Conservation (phyloP, 2,329 filamentous ascomycete genomes). For the Colletotrichum destructivum region DNA sequence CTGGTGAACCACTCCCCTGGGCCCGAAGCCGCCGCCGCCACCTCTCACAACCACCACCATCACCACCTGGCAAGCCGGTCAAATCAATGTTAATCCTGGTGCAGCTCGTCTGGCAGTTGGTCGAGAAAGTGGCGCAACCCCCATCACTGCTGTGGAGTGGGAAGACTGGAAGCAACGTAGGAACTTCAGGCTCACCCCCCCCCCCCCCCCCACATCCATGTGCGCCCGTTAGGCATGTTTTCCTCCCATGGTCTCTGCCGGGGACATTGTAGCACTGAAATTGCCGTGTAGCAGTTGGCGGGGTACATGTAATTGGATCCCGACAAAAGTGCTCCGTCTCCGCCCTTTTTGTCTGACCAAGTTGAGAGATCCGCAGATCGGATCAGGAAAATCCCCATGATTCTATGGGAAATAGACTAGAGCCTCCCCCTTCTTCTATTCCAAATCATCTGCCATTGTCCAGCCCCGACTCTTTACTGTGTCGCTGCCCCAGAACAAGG, state of each 20-base stretch:
- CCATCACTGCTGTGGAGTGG: background rate
- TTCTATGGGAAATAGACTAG: background rate
- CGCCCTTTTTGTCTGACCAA: constrained; percentile 8
- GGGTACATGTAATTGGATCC: constrained; percentile 36
- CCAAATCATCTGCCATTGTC: constrained; percentile 8
- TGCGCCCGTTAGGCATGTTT: constrained; percentile 18
- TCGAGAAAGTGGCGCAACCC: background rate
- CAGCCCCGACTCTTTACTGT: background rate
- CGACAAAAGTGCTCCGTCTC: constrained; percentile 39
- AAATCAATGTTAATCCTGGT: constrained; percentile 24
- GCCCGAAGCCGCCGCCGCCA: constrained; percentile 28
- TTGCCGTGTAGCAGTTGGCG: constrained; percentile 39
- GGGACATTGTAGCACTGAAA: constrained; percentile 28
- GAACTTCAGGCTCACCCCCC: background rate
- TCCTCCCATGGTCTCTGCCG: constrained; percentile 16
- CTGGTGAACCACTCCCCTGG: constrained; percentile 29
- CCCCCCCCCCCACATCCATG: background rate
- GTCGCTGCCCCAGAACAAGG: background rate
- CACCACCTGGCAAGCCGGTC: constrained; percentile 2
- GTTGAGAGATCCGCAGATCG: constrained; percentile 8
- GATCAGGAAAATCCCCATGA: constrained; percentile 8
- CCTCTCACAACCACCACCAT: background rate
- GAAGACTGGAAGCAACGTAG: background rate
- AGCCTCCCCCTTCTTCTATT: background rate
- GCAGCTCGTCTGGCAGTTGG: constrained; percentile 14